phyloP scores from a whole-genome alignment of 495 filamentous ascomycete species.

The Lasiosphaeris hirsuta region DNA sequence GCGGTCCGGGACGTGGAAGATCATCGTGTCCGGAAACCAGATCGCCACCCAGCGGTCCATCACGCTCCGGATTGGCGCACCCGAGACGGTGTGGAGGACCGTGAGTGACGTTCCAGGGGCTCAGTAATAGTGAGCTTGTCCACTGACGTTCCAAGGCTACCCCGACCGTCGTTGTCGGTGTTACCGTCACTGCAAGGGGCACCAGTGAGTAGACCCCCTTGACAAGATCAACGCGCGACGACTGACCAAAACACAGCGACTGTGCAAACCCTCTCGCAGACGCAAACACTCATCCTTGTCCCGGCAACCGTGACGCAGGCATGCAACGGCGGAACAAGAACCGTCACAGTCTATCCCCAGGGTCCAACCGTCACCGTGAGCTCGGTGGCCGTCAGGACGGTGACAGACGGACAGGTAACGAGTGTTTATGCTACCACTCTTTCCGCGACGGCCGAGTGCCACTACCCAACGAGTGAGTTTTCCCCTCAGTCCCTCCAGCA shows the following conservation, averaged over 20 bases:
- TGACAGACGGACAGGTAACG: slow-evolving; percentile 37
- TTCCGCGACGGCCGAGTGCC: slow-evolving; percentile 34
- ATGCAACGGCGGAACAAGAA: slow-evolving; percentile 37
- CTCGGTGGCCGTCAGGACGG: slow-evolving; percentile 34
- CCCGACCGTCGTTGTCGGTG: slow-evolving; percentile 38
- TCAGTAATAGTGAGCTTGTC: neutral
- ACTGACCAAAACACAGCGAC: slow-evolving; percentile 29
- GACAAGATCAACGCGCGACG: neutral
- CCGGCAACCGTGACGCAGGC: slow-evolving; percentile 33
- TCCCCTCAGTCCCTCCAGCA: neutral
- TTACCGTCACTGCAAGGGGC: slow-evolving; percentile 39
- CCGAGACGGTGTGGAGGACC: slow-evolving; percentile 34
- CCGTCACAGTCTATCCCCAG: slow-evolving; percentile 35
- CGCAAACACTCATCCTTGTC: slow-evolving; percentile 35
- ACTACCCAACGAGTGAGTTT: slow-evolving; percentile 27
- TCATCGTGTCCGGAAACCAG: slow-evolving; percentile 36
- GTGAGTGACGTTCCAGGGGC: slow-evolving; percentile 20
- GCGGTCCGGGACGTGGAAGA: slow-evolving; percentile 40
- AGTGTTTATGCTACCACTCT: slow-evolving; percentile 34
- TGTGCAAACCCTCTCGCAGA: slow-evolving; percentile 33
- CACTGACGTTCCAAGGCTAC: slow-evolving; percentile 30
- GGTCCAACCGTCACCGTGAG: slow-evolving; percentile 30
- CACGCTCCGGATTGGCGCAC: slow-evolving; percentile 32
- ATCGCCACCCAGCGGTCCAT: slow-evolving; percentile 40
- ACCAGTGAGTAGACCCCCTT: slow-evolving; percentile 25